Evolutionary conservation across 2,329 filamentous ascomycete genomes (phyloP).

Genomic region (Botryotinia narcissicola): DNA sequence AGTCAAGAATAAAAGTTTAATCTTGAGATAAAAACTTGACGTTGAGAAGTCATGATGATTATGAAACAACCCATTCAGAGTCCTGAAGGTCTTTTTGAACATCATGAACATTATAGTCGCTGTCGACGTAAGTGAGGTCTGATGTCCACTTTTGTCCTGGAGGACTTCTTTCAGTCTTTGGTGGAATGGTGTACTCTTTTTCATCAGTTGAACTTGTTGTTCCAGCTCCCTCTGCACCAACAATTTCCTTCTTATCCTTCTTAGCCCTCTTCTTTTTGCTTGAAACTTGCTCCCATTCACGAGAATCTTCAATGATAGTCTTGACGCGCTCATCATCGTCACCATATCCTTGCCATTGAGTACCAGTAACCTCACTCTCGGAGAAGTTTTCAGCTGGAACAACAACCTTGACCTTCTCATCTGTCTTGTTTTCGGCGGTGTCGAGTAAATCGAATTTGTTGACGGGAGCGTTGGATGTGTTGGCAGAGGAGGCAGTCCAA

Average conservation of each 20-base stretch:
- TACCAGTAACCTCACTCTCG: slow-evolving; percentile 28
- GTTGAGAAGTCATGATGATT: neutral
- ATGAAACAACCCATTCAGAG: slow-evolving; percentile 39
- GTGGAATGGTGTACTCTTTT: slow-evolving; percentile 28
- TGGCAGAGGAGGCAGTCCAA: slow-evolving; percentile 42
- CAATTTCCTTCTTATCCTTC: slow-evolving; percentile 30
- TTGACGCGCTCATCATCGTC: slow-evolving; percentile 63
- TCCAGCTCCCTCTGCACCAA: slow-evolving; percentile 26
- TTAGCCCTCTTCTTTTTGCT: slow-evolving; percentile 36
- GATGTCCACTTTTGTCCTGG: slow-evolving; percentile 32
- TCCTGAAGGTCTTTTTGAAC: slow-evolving; percentile 28
- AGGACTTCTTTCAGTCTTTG: slow-evolving; percentile 26
- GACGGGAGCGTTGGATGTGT: slow-evolving; percentile 33
- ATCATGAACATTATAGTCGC: slow-evolving; percentile 27
- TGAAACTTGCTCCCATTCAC: slow-evolving; percentile 58
- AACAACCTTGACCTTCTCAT: slow-evolving; percentile 36
- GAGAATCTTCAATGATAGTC: slow-evolving; percentile 51
- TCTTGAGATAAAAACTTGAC: slow-evolving; percentile 3
- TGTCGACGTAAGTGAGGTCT: slow-evolving; percentile 25
- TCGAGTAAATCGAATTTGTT: slow-evolving; percentile 53
- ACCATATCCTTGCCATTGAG: slow-evolving; percentile 34
- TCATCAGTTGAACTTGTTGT: slow-evolving; percentile 26
- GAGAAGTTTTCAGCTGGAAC: slow-evolving; percentile 32
- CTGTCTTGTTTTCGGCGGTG: slow-evolving; percentile 48
- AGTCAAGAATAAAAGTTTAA: slow-evolving; percentile 9